These are phyloP conservation scores for Neopestalotiopsis sp. DNA, from an alignment of 2,329 filamentous ascomycete genomes.

Conservation along the genomic window DNA sequence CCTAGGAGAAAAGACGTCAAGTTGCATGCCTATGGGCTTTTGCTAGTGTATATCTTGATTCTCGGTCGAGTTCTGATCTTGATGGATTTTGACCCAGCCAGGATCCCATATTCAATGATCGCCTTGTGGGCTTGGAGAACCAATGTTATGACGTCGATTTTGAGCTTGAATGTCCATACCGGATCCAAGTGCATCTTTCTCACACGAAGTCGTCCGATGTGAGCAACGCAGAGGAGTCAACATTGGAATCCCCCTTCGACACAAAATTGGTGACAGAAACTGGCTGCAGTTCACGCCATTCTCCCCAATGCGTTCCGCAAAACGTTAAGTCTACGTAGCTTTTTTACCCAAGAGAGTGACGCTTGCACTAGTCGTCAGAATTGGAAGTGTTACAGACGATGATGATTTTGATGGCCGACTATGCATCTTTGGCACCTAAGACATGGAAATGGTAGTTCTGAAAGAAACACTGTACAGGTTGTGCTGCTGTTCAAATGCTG, in stretches of 20 bases:
- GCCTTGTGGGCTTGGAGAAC: not conserved
- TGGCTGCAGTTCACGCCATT: not conserved
- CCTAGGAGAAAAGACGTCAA: not conserved
- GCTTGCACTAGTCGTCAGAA: not conserved
- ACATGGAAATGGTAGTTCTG: not conserved
- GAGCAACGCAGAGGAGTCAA: not conserved
- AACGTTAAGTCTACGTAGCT: not conserved
- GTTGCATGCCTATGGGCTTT: not conserved
- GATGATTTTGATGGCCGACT: not conserved
- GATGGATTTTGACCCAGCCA: not conserved
- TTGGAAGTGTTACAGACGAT: not conserved
- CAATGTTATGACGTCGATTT: not conserved
- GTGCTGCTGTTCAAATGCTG: not conserved
- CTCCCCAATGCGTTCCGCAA: not conserved
- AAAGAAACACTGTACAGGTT: not conserved
- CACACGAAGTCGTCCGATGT: not conserved
- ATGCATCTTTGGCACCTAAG: not conserved
- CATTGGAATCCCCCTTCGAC: not conserved
- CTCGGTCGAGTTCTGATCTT: not conserved
- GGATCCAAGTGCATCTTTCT: not conserved
- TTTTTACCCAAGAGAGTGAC: not conserved
- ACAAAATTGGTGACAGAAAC: not conserved
- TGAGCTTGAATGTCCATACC: not conserved
- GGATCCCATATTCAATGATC: not conserved
- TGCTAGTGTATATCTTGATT: slow-evolving; percentile 3